Evolutionary conservation across 2,329 filamentous ascomycete genomes (phyloP).

Genomic region (Cryphonectria radicalis): DNA sequence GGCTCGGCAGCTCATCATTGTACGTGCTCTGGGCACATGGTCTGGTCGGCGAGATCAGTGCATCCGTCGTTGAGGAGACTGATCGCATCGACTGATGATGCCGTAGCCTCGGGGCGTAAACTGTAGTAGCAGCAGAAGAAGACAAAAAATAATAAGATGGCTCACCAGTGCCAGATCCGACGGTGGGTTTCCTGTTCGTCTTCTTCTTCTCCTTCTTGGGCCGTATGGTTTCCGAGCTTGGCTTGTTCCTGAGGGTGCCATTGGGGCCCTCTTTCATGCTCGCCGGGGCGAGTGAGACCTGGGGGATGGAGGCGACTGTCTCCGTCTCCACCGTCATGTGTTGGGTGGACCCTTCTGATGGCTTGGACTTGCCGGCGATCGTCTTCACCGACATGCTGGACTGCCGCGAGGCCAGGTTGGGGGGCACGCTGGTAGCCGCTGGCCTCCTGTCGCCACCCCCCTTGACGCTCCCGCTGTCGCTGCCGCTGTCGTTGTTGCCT

Average conservation of each 20-base stretch:
- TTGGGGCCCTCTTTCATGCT: constrained; percentile 66
- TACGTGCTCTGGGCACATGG: constrained; percentile 41
- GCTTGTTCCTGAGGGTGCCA: constrained; percentile 81
- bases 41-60: constrained; percentile 42
- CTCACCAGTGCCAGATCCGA: constrained; percentile 76
- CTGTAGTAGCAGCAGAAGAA: constrained; percentile 30
- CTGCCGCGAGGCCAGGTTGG: constrained; percentile 63
- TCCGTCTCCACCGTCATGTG: constrained; percentile 99
- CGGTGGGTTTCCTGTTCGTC: constrained; percentile 71
- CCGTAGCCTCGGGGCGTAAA: constrained; percentile 41
- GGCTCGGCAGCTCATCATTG: constrained; percentile 37
- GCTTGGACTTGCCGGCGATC: constrained; percentile 63
- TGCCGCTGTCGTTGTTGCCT: constrained; percentile 57
- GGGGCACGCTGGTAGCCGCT: constrained; percentile 49
- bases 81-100: constrained; percentile 48
- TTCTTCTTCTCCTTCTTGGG: constrained; percentile 94
- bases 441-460: constrained; percentile 47
- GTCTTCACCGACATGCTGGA: constrained; percentile 71
- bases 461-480: constrained; percentile 64
- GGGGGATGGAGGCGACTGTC: constrained; percentile 88
- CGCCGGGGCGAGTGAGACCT: constrained; percentile 72
- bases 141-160: constrained; percentile 34
- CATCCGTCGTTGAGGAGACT: constrained; percentile 38
- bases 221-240: constrained; percentile 93
- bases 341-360: constrained; percentile 73